Percentiles rank a stretch among this genome's conserved stretches.
These are phyloP conservation scores for Talaromyces sp. DNA, from an alignment of 2,329 filamentous ascomycete genomes.

Conservation along the genomic window DNA sequence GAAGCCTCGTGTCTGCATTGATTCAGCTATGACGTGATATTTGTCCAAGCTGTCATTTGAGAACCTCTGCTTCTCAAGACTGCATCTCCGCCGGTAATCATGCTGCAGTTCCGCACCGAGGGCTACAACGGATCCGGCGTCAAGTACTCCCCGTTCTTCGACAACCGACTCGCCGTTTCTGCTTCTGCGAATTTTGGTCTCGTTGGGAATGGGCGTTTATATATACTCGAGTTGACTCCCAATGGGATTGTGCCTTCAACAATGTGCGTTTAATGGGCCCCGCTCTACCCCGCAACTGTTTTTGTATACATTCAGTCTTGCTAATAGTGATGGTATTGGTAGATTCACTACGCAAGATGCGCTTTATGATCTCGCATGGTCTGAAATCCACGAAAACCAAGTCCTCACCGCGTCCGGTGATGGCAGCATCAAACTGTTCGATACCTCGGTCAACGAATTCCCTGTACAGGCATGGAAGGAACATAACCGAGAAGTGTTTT, in stretches of 20 bases:
- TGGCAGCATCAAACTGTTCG: conserved; percentile 91
- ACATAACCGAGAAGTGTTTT: conserved; percentile 88
- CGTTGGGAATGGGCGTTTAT: conserved; percentile 86
- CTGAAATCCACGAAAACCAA: conserved; percentile 94
- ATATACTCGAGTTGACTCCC: conserved; percentile 74
- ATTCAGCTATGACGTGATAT: conserved; percentile 7
- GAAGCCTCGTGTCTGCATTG: background rate
- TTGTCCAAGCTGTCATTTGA: background rate
- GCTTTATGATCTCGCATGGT: conserved; percentile 92
- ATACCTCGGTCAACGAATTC: conserved; percentile 74
- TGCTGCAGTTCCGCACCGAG: conserved; percentile 91
- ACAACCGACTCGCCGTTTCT: conserved; percentile 86
- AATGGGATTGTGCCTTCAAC: conserved; percentile 82
- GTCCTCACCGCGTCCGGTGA: conserved; percentile 84
- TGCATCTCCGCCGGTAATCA: conserved; percentile 36
- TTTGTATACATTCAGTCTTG: background rate
- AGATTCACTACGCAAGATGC: conserved; percentile 97
- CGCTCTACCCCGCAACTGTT: conserved; percentile 5
- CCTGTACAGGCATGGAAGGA: conserved; percentile 90
- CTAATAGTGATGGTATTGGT: background rate
- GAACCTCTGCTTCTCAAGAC: conserved; percentile 1
- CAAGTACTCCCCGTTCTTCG: conserved; percentile 98
- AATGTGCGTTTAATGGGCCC: conserved; percentile 50
- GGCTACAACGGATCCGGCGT: conserved; percentile 96
- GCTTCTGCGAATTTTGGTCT: conserved; percentile 94